These are phyloP conservation scores for Diplocarpon mali DNA, from an alignment of 2,329 filamentous ascomycete species.

Conservation along the genomic window DNA sequence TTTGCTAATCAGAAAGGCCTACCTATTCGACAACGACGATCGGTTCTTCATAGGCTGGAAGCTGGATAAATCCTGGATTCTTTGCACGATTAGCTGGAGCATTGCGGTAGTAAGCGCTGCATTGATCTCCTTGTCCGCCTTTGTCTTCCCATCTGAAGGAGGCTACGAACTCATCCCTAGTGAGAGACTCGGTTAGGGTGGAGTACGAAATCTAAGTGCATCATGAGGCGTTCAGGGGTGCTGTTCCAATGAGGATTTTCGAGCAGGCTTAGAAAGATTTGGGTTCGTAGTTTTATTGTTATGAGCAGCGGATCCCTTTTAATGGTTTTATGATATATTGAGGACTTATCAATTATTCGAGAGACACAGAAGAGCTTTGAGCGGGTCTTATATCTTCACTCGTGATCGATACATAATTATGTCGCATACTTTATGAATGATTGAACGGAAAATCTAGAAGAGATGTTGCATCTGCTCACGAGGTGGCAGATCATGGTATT, in stretches of 20 bases:
- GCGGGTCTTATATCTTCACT: too few species aligned
- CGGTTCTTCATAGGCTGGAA: constrained; percentile 77
- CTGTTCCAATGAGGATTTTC: background rate
- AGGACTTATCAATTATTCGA: too few species aligned
- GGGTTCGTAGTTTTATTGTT: too few species aligned
- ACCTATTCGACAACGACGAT: constrained; percentile 71
- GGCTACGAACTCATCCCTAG: constrained; percentile 70
- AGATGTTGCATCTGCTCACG: too few species aligned
- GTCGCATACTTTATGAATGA: too few species aligned
- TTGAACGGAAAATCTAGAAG: too few species aligned
- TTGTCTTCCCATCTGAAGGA: constrained; percentile 65
- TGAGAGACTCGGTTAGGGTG: constrained; percentile 17
- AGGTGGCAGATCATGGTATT: too few species aligned
- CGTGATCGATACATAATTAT: too few species aligned
- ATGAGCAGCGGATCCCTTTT: too few species aligned
- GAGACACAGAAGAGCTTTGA: too few species aligned
- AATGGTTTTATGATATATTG: too few species aligned
- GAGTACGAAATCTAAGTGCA: background rate
- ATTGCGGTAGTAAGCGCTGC: constrained; percentile 42
- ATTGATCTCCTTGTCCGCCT: constrained; percentile 55
- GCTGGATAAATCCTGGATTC: constrained; percentile 67
- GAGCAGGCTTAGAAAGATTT: too few species aligned
- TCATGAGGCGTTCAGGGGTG: background rate
- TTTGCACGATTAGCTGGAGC: constrained; percentile 48
- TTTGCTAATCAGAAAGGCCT: constrained; percentile 44